These are phyloP conservation scores for Neoboletus brunneissimus DNA, from an alignment of 768 basidiomycete species.

Conservation along the genomic window DNA sequence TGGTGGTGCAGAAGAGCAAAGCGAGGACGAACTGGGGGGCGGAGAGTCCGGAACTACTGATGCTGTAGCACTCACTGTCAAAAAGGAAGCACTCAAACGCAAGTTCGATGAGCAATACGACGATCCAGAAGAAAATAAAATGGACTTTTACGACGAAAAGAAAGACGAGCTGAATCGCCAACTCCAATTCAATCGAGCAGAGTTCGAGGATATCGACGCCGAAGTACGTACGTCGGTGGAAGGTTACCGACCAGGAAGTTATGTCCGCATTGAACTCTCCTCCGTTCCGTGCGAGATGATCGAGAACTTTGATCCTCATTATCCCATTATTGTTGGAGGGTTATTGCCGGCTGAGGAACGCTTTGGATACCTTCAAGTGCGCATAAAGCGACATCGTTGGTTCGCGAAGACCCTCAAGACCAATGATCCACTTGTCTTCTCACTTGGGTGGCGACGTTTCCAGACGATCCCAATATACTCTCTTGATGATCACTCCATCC, in stretches of 20 bases:
- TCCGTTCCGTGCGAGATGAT: slow-evolving; percentile 89
- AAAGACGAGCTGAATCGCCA: slow-evolving; percentile 91
- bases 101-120: slow-evolving; percentile 98
- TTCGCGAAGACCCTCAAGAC: slow-evolving; percentile 88
- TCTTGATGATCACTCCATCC: slow-evolving; percentile 94
- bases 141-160: slow-evolving; percentile 87
- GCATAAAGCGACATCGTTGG: slow-evolving; percentile 97
- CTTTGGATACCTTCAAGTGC: slow-evolving; percentile 91
- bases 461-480: slow-evolving; percentile 95
- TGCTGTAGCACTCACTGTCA: slow-evolving; percentile 63
- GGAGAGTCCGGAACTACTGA: slow-evolving; percentile 39
- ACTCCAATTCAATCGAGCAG: slow-evolving; percentile 75
- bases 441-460: slow-evolving; percentile 97
- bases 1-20: slow-evolving; percentile 40
- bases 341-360: slow-evolving; percentile 86
- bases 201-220: slow-evolving; percentile 77
- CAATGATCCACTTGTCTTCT: slow-evolving; percentile 94
- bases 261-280: slow-evolving; percentile 87
- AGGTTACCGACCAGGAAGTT: slow-evolving; percentile 86
- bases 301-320: slow-evolving; percentile 87
- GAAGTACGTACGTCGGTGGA: slow-evolving; percentile 82
- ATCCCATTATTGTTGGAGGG: slow-evolving; percentile 91
- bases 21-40: slow-evolving; percentile 39
- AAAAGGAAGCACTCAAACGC: slow-evolving; percentile 88
- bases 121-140: slow-evolving; percentile 72